Evolutionary conservation across 225 moss, liverwort and hornwort species (phyloP).

Genomic region (Polytrichum commune): DNA sequence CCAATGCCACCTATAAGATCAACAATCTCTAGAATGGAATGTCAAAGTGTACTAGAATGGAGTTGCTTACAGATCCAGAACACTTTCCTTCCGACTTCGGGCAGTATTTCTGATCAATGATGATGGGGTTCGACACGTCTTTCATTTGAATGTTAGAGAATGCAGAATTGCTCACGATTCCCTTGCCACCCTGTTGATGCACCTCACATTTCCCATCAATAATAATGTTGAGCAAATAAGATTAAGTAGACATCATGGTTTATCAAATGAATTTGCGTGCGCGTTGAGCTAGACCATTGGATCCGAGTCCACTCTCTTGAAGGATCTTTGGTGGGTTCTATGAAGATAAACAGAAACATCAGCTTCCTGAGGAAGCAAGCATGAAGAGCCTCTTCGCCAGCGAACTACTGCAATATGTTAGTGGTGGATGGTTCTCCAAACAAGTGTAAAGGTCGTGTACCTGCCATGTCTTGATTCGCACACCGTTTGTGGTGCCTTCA

Average conservation of each 20-base stretch:
- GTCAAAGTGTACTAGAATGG: neutral
- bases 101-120: constrained; percentile 55
- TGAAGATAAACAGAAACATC: neutral
- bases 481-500: constrained; percentile 37
- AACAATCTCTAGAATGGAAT: neutral
- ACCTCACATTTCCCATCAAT: too few relatives aligned
- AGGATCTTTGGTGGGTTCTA: neutral
- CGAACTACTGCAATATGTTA: too few relatives aligned
- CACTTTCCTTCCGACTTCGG: neutral
- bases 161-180: constrained; percentile 16
- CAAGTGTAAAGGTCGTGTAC: constrained; percentile 4
- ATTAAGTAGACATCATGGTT: too few relatives aligned
- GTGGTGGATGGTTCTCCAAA: neutral
- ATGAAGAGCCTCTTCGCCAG: too few relatives aligned
- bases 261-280: neutral
- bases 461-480: constrained; percentile 65
- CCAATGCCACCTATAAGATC: neutral
- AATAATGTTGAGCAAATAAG: too few relatives aligned
- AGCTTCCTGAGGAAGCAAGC: too few relatives aligned
- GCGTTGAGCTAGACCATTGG: neutral
- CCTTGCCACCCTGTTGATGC: constrained; percentile 35
- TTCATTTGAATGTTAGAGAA: constrained; percentile 34
- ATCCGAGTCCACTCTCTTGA: neutral
- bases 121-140: constrained; percentile 35
- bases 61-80: neutral